phyloP scores from a whole-genome alignment of 2,329 filamentous ascomycete species.

The Onygena corvina region DNA sequence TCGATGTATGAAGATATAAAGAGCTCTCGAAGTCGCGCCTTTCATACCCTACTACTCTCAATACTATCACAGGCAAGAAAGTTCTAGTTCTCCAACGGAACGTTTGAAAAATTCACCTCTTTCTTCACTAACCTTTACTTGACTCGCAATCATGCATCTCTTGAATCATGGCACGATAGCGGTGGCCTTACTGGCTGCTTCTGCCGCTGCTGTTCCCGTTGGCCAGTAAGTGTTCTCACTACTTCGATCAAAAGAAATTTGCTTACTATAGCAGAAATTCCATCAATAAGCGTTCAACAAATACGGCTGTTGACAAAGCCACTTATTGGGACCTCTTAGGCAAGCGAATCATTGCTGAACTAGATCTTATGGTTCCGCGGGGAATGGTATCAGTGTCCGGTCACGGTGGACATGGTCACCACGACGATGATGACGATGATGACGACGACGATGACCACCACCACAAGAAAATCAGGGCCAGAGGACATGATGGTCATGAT shows the following conservation, averaged over 20 bases:
- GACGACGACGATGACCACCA: not conserved
- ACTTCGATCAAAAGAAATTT: not conserved
- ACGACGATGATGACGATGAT: not conserved
- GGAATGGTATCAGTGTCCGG: not conserved
- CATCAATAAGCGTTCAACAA: not conserved
- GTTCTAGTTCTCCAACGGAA: not conserved
- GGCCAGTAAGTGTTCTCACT: not conserved
- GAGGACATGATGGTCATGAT: not conserved
- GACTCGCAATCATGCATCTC: not conserved
- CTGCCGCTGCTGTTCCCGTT: not conserved
- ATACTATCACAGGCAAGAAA: not conserved
- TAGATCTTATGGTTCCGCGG: not conserved
- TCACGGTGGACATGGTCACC: not conserved
- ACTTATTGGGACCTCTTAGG: conserved; percentile 3
- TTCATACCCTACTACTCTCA: too few relatives aligned
- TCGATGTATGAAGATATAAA: not conserved
- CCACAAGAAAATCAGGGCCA: too few relatives aligned
- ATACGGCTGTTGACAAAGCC: not conserved
- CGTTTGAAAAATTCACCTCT: not conserved
- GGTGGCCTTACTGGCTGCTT: conserved; percentile 5
- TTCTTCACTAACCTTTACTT: not conserved
- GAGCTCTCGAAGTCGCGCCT: not conserved
- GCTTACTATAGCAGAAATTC: not conserved
- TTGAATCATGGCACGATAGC: not conserved
- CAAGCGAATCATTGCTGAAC: not conserved